Percentiles rank a stretch among this genome's conserved stretches.
phyloP scores from a whole-genome alignment of 345 rosid species.

The Aquilaria yunnanensis region DNA sequence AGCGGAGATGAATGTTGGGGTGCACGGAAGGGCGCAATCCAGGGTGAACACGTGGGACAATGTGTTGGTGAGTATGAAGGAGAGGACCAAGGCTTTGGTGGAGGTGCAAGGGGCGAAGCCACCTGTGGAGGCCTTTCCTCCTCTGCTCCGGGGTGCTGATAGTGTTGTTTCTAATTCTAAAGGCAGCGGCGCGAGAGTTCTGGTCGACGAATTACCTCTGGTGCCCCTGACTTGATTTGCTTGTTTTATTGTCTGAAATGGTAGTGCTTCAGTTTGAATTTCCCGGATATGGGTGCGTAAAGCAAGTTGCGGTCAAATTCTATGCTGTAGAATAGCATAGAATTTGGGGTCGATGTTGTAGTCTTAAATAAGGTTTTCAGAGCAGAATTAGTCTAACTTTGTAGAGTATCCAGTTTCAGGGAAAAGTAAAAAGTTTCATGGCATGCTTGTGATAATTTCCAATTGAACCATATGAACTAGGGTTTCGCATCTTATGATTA shows the following conservation, averaged over 20 bases:
- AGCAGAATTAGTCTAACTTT: too few relatives aligned
- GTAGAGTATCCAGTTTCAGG: too few relatives aligned
- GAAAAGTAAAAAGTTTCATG: too few relatives aligned
- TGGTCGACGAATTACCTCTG: neutral
- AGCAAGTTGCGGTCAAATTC: too few relatives aligned
- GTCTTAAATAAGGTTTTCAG: too few relatives aligned
- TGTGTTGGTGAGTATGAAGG: slow-evolving; percentile 54
- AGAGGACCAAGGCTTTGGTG: slow-evolving; percentile 37
- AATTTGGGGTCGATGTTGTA: too few relatives aligned
- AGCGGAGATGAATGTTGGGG: slow-evolving; percentile 67
- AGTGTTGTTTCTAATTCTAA: neutral
- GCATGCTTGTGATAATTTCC: too few relatives aligned
- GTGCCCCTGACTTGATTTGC: neutral
- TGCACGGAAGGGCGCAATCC: slow-evolving; percentile 53
- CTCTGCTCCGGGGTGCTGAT: neutral
- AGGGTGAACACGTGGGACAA: slow-evolving; percentile 87
- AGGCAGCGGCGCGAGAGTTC: neutral
- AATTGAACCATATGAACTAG: too few relatives aligned
- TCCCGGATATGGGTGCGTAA: too few relatives aligned
- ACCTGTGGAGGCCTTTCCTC: neutral
- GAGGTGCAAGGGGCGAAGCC: slow-evolving; percentile 6
- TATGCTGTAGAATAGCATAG: too few relatives aligned
- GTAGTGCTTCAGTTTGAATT: too few relatives aligned
- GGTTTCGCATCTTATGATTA: too few relatives aligned
- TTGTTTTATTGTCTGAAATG: neutral